Evolutionary conservation across 495 filamentous ascomycete species (phyloP).

Genomic region (Penicillium antarcticum): DNA sequence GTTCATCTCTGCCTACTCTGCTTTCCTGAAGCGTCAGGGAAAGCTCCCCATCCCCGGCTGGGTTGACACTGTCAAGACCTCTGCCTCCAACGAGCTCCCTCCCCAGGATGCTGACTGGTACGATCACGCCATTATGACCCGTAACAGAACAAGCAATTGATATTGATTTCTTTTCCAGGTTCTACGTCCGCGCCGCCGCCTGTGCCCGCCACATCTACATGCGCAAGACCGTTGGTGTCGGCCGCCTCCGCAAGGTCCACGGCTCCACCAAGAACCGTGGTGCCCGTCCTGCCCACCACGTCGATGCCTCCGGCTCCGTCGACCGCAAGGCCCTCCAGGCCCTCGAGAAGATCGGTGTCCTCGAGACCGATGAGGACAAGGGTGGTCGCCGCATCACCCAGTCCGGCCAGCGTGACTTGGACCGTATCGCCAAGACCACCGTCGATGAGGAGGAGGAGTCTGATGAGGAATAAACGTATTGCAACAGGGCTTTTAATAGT

Average conservation of each 20-base stretch:
- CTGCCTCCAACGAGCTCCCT: conserved; percentile 90
- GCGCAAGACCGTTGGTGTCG: conserved; percentile 97
- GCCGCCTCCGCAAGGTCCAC: conserved; percentile 87
- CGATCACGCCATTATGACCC: conserved; percentile 8
- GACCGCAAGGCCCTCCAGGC: conserved; percentile 95
- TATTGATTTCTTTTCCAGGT: conserved; percentile 47
- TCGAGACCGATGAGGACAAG: conserved; percentile 95
- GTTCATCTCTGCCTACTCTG: conserved; percentile 92
- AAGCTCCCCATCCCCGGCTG: conserved; percentile 98
- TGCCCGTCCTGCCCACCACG: conserved; percentile 85
- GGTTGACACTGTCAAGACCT: conserved; percentile 99
- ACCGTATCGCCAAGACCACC: conserved; percentile 68
- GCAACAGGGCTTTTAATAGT: conserved; percentile 32
- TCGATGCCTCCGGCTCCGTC: conserved; percentile 89
- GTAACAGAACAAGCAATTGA: conserved; percentile 8
- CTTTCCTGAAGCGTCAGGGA: conserved; percentile 98
- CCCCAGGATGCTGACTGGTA: conserved; percentile 95
- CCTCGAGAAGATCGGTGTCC: conserved; percentile 97
- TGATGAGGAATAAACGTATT: conserved; percentile 48
- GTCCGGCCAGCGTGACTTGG: conserved; percentile 95
- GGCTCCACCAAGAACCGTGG: conserved; percentile 97
- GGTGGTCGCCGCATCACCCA: conserved; percentile 96
- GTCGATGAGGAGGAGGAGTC: conserved; percentile 52
- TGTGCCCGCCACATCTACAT: conserved; percentile 98
- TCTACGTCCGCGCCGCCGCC: conserved; percentile 94